Evolutionary conservation across 2,329 filamentous ascomycete genomes (phyloP).

Genomic region (Aureobasidium sp.): DNA sequence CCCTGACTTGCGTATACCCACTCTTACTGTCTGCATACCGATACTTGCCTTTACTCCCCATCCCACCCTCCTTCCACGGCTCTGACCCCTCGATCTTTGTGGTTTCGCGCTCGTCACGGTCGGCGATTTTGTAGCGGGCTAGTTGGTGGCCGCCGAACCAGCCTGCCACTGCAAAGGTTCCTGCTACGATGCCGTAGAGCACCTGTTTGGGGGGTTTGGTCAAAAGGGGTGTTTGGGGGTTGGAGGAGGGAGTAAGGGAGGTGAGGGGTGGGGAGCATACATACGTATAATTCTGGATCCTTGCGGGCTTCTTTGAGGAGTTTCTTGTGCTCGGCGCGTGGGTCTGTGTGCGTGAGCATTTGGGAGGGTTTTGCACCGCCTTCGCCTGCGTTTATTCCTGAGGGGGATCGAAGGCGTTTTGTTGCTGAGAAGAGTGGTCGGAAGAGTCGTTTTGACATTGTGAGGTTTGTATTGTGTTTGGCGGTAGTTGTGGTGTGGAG

Average conservation of each 20-base stretch:
- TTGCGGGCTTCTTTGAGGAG: background rate
- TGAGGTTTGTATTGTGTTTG: background rate
- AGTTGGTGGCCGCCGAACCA: background rate
- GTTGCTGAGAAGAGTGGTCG: background rate
- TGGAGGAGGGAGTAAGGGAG: too few species aligned
- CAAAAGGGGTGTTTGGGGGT: too few species aligned
- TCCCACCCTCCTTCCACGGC: background rate
- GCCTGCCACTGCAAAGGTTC: background rate
- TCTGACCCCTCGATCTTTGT: background rate
- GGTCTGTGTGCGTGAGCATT: background rate
- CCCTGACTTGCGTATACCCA: too few species aligned
- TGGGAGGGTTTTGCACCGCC: background rate
- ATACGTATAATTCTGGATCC: background rate
- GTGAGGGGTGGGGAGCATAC: background rate
- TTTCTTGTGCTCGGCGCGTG: slow-evolving; percentile 2
- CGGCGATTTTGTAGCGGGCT: background rate
- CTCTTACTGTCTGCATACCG: background rate
- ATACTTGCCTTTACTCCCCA: background rate
- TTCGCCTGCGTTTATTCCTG: background rate
- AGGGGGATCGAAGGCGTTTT: background rate
- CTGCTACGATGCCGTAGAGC: background rate
- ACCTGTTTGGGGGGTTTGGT: too few species aligned
- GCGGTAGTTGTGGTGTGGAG: background rate
- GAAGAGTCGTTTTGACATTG: background rate
- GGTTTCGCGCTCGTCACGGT: background rate